phyloP scores from a whole-genome alignment of 169 alveolate genomes.

The Plasmodium malariae region DNA sequence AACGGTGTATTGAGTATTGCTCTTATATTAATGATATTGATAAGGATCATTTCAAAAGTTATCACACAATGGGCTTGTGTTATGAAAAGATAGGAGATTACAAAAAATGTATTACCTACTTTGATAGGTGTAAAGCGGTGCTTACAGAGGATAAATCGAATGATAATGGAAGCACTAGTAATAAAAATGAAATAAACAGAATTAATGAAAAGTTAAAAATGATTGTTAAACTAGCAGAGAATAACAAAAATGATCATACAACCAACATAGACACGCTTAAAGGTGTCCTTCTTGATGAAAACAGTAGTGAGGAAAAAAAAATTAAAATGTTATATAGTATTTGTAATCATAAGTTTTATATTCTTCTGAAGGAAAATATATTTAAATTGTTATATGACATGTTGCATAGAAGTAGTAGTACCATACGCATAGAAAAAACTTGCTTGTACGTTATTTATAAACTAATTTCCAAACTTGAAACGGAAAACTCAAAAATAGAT shows the following conservation, averaged over 20 bases:
- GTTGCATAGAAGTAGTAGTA: background rate
- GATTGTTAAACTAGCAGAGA: slow-evolving; percentile 5
- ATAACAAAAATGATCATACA: background rate
- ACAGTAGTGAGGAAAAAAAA: slow-evolving; percentile 30
- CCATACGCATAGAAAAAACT: slow-evolving; percentile 16
- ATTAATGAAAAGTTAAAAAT: slow-evolving; percentile 40
- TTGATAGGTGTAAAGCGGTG: slow-evolving; percentile 45
- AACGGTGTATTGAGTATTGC: slow-evolving; percentile 37
- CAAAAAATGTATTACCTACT: slow-evolving; percentile 20
- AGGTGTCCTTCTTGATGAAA: slow-evolving; percentile 6
- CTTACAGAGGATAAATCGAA: background rate
- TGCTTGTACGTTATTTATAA: slow-evolving; percentile 34
- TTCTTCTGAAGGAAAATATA: slow-evolving; percentile 34
- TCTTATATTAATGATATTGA: slow-evolving; percentile 45
- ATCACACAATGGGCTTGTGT: slow-evolving; percentile 67
- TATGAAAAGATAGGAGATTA: slow-evolving; percentile 57
- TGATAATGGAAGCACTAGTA: background rate
- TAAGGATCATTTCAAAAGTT: slow-evolving; percentile 46
- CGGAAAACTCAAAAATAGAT: slow-evolving; percentile 11
- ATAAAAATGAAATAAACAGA: slow-evolving; percentile 17
- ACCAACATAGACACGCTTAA: slow-evolving; percentile 20
- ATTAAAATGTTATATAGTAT: slow-evolving; percentile 49
- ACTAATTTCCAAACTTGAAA: slow-evolving; percentile 31
- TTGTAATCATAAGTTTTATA: slow-evolving; percentile 40
- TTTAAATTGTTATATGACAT: slow-evolving; percentile 35